A percentile compares a stretch with the other conserved stretches of the same genome.
phyloP scores from a whole-genome alignment of 2,329 filamentous ascomycete species.

The Cladophialophora psammophila region DNA sequence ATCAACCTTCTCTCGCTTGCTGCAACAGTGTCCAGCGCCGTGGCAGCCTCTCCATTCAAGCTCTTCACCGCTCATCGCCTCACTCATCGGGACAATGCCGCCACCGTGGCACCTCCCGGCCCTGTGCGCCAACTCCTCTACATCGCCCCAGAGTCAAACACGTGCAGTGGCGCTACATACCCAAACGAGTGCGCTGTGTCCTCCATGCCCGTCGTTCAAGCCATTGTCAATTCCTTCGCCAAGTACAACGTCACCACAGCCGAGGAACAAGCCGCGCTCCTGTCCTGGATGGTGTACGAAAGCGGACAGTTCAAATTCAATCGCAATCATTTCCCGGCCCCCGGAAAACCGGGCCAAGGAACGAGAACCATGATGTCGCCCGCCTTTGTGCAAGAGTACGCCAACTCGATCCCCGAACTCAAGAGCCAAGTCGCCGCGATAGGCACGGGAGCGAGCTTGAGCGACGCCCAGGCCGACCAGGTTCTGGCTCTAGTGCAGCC shows the following conservation, averaged over 20 bases:
- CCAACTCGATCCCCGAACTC: constrained; percentile 56
- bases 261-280: constrained; percentile 71
- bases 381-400: constrained; percentile 63
- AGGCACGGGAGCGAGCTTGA: constrained; percentile 45
- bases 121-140: constrained; percentile 32
- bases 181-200: constrained; percentile 34
- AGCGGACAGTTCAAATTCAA: constrained; percentile 74
- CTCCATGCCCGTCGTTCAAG: constrained; percentile 35
- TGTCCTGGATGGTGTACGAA: constrained; percentile 77
- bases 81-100: background rate
- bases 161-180: constrained; percentile 28
- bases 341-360: constrained; percentile 69
- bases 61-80: background rate
- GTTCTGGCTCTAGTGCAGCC: constrained; percentile 60
- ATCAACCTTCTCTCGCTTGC: constrained; percentile 5
- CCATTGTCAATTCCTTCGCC: constrained; percentile 64
- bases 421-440: constrained; percentile 45
- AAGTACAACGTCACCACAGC: constrained; percentile 63
- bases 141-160: constrained; percentile 35
- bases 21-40: background rate
- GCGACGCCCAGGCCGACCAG: constrained; percentile 28
- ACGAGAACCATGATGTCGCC: constrained; percentile 72
- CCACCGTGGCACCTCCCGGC: constrained; percentile 7
- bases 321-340: constrained; percentile 64
- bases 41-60: background rate